These are phyloP conservation scores for Plasmodium knowlesi DNA, from an alignment of 169 alveolate species.

Conservation along the genomic window DNA sequence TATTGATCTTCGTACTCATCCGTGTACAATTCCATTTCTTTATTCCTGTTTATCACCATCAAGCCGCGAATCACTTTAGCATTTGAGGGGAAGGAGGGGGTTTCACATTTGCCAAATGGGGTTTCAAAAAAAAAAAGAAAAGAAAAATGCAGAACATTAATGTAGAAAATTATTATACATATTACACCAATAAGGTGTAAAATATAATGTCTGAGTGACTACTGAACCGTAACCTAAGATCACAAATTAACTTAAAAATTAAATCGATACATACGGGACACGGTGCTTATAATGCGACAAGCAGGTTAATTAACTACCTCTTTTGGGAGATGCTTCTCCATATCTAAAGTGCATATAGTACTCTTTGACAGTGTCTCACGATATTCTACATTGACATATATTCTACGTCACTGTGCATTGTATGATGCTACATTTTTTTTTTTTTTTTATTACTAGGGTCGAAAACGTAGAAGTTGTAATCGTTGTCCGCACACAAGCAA, in stretches of 20 bases:
- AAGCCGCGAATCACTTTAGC: constrained; percentile 40
- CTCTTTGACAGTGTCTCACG: not conserved
- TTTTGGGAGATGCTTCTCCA: not conserved
- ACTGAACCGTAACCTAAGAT: not conserved
- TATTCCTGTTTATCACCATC: constrained; percentile 56
- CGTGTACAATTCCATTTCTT: constrained; percentile 39
- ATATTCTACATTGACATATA: not conserved
- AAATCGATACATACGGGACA: not conserved
- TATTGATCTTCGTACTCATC: constrained; percentile 51
- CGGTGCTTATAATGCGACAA: not conserved
- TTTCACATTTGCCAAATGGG: not conserved
- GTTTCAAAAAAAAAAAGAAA: not conserved
- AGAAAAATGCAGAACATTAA: not conserved
- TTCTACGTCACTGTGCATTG: not conserved
- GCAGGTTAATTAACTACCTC: not conserved
- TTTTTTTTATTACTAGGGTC: constrained; percentile 59
- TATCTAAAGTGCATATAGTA: not conserved
- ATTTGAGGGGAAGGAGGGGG: not conserved
- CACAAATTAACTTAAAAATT: not conserved
- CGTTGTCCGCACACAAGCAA: constrained; percentile 70
- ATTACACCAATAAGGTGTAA: not conserved
- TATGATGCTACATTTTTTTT: not conserved
- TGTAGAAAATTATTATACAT: not conserved
- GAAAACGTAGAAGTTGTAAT: constrained; percentile 58
- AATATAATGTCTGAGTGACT: not conserved